phyloP scores from a whole-genome alignment of 2,329 filamentous ascomycete genomes.

The Paramyrothecium sp. region DNA sequence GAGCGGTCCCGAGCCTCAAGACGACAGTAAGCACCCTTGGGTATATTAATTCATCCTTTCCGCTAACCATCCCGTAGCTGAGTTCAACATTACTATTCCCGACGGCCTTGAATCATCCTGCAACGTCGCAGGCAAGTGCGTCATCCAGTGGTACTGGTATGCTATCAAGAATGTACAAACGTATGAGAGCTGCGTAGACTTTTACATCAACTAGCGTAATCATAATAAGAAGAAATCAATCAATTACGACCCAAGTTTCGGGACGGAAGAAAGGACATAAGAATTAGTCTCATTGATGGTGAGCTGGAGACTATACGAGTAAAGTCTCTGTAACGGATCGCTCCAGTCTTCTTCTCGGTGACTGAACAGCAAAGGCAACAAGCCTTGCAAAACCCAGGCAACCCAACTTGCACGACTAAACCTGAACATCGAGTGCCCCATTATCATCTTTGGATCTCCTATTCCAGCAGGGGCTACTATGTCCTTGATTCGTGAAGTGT shows the following conservation, averaged over 20 bases:
- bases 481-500: neutral
- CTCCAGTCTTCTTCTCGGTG: no score
- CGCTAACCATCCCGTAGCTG: neutral
- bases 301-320: no score
- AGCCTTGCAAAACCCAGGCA: no score
- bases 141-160: slow-evolving; percentile 46
- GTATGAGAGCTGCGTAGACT: slow-evolving; percentile 38
- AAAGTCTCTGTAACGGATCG: no score
- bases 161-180: slow-evolving; percentile 33
- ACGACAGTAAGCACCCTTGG: neutral
- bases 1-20: neutral
- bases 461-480: neutral
- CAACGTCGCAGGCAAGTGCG: slow-evolving; percentile 27
- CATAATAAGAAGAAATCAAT: neutral
- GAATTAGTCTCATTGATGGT: no score
- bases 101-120: slow-evolving; percentile 23
- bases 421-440: no score
- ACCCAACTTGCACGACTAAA: no score
- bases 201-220: slow-evolving; percentile 8
- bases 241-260: no score
- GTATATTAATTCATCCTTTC: neutral
- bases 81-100: slow-evolving; percentile 40
- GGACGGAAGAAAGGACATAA: no score
- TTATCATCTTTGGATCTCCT: neutral
- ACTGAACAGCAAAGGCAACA: no score